A percentile compares a stretch with the other conserved stretches of the same genome.
phyloP scores from a whole-genome alignment of 2,329 filamentous ascomycete genomes.

The Colletotrichum eremochloae region DNA sequence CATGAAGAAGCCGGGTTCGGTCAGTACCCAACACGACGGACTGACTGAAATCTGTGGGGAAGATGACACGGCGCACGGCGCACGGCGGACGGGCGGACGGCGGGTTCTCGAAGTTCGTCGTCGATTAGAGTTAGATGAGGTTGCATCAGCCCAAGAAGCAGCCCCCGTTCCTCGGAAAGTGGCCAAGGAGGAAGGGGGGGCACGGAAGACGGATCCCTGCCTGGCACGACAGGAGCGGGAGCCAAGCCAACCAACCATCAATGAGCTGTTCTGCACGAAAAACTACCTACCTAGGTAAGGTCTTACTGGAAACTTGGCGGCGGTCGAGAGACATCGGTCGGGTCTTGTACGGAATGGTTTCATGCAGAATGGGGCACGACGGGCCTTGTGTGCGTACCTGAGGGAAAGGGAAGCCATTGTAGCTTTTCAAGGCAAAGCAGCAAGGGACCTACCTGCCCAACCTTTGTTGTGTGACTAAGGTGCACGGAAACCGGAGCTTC shows the following conservation, averaged over 20 bases:
- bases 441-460: no score
- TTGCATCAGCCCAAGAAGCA: conserved; percentile 22
- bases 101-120: neutral
- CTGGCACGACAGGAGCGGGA: conserved; percentile 3
- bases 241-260: neutral
- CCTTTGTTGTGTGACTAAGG: no score
- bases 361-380: no score
- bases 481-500: no score
- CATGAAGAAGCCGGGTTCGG: neutral
- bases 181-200: neutral
- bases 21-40: neutral
- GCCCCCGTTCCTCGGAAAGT: conserved; percentile 4
- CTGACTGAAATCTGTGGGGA: conserved; percentile 2
- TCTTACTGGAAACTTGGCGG: no score
- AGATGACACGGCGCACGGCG: neutral
- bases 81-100: neutral
- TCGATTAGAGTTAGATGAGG: conserved; percentile 25
- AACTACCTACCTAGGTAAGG: no score
- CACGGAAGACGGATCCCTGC: conserved; percentile 11
- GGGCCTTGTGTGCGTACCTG: no score
- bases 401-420: no score
- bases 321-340: no score
- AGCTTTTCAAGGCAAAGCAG: no score
- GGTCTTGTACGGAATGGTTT: no score
- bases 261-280: neutral